These are phyloP conservation scores for Penicillium corylophilum DNA, from an alignment of 2,329 filamentous ascomycete genomes.

Conservation along the genomic window DNA sequence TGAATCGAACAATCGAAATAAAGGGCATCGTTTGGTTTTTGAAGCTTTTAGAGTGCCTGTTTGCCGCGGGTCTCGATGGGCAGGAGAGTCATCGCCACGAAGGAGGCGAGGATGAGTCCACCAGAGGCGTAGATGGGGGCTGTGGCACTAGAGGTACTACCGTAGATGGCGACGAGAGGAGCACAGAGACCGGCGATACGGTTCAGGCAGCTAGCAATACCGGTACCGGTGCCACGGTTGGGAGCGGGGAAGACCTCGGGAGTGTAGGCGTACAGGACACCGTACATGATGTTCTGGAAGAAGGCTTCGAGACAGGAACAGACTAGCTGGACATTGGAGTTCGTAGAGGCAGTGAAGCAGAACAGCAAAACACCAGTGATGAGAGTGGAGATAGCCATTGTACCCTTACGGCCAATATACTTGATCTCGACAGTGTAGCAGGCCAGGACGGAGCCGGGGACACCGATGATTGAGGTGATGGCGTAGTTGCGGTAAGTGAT, in stretches of 20 bases:
- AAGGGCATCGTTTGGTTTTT: background rate
- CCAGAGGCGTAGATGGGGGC: constrained; percentile 48
- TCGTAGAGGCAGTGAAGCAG: constrained; percentile 52
- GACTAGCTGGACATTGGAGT: constrained; percentile 50
- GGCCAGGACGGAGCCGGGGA: constrained; percentile 73
- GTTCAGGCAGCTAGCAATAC: constrained; percentile 48
- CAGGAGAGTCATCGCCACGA: constrained; percentile 46
- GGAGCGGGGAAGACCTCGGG: constrained; percentile 60
- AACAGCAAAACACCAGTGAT: constrained; percentile 56
- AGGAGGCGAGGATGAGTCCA: constrained; percentile 45
- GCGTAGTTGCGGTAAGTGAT: constrained; percentile 73
- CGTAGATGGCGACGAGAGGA: constrained; percentile 47
- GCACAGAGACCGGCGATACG: constrained; percentile 47
- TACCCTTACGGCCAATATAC: constrained; percentile 59
- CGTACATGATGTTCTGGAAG: constrained; percentile 59
- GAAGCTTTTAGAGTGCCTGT: constrained; percentile 36
- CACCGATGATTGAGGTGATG: constrained; percentile 73
- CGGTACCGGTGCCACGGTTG: constrained; percentile 55
- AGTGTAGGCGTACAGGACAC: constrained; percentile 59
- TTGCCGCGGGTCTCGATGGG: constrained; percentile 50
- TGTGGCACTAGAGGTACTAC: constrained; percentile 37
- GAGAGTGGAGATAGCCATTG: constrained; percentile 54
- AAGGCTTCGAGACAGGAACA: constrained; percentile 57
- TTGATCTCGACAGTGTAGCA: constrained; percentile 71
- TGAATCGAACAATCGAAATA: background rate